Conservation (phyloP, 1,284 basidiomycete species). For the Cerioporus squamosus region DNA sequence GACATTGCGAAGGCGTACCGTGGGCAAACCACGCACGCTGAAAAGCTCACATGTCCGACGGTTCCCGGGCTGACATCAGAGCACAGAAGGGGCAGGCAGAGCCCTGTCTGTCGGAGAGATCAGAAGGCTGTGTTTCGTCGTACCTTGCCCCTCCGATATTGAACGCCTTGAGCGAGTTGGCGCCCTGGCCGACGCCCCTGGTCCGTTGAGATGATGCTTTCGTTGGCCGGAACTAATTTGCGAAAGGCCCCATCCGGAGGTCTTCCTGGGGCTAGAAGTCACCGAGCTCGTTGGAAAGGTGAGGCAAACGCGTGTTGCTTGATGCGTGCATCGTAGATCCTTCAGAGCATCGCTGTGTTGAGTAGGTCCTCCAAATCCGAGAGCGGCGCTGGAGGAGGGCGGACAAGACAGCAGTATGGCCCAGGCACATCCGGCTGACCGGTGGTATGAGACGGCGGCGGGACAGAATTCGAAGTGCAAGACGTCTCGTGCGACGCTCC, state of each 20-base stretch:
- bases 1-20: background rate
- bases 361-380: background rate
- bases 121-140: conserved; percentile 7
- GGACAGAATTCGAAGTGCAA: too few relatives aligned
- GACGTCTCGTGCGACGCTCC: too few relatives aligned
- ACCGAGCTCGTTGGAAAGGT: conserved; percentile 2
- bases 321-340: background rate
- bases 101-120: background rate
- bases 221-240: background rate
- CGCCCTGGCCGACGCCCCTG: background rate
- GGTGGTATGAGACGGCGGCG: too few relatives aligned
- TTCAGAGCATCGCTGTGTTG: background rate
- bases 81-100: conserved; percentile 1
- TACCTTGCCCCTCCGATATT: conserved; percentile 4
- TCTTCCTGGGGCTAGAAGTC: conserved; percentile 7
- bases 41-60: conserved; percentile 10
- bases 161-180: conserved; percentile 1
- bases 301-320: conserved; percentile 15
- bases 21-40: background rate
- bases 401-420: too few relatives aligned
- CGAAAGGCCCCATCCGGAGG: background rate
- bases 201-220: background rate
- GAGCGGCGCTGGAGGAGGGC: background rate
- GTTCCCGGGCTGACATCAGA: conserved; percentile 9
- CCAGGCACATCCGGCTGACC: too few relatives aligned